Evolutionary conservation across 2,329 filamentous ascomycete species (phyloP), one percentile per base, ranked within the genome.

Genomic region (Rhynchosporium secalis): DNA sequence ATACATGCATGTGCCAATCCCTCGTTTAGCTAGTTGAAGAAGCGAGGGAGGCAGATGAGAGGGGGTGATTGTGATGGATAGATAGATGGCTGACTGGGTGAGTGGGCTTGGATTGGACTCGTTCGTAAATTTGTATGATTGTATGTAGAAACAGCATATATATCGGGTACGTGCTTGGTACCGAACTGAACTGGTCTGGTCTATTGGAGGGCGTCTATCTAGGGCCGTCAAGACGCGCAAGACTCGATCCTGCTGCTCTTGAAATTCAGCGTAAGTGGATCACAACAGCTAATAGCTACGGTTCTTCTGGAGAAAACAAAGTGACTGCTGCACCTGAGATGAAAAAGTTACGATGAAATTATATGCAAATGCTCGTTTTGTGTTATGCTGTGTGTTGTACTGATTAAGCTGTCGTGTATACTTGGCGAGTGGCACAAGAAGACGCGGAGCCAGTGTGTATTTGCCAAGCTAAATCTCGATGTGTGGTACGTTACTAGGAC

Each of bases 401-500:
- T 12, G 26, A 38, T 43, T 13, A 26, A 15, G n/a, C 13, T 56
- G 52, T 28, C 43, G 52, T 56, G 52, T 20, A 31, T 56, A 12
- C 52, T 43, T 43, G 52, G 52, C 52, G 26, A 43, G 52, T 56
- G 38, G 52, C 31, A 56, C 52, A 56, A 43, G 36, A 56, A 20
- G 20, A 20, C 9, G 36, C 38, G 36, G 52, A 28, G 38, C 36
- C n/a, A 20, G 20, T 28, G 28, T 31, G 43, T 26, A 3, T 43
- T 56, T 28, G 33, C 47, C 26, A 28, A 3, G 28, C 26, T 20
- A n/a, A 31, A 56, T 56, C 52, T 56, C 52, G 52, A 56, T 56
- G 20, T 43, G 52, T 56, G 52, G 38, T 43, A 56, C 52, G 52
- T 43, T 20, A 20, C 20, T 20, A 20, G 20, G 20, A 20, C 20